Percentiles rank a stretch among this genome's conserved stretches.
Evolutionary conservation across 2,329 filamentous ascomycete genomes (phyloP).

Genomic region (Phaeophleospora eucalypticola): DNA sequence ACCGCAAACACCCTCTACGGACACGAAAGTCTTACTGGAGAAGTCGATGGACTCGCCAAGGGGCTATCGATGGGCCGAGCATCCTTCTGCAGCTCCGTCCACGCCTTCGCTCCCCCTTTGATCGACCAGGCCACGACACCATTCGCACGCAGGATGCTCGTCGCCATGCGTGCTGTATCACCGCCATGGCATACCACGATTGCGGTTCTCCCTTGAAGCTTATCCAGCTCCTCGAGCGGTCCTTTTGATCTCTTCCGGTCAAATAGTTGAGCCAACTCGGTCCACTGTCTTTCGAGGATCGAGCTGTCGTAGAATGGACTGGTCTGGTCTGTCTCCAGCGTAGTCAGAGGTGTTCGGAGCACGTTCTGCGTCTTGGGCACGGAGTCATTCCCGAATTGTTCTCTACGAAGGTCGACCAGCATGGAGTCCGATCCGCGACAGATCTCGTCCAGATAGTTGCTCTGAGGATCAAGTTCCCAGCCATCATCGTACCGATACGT

Average conservation of each 20-base stretch:
- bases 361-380: conserved; percentile 3
- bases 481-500: conserved; percentile 53
- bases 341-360: conserved; percentile 35
- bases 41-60: not conserved
- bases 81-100: not conserved
- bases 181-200: conserved; percentile 53
- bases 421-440: conserved; percentile 19
- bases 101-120: conserved; percentile 6
- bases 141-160: conserved; percentile 51
- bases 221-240: not conserved
- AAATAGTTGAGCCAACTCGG: conserved; percentile 44
- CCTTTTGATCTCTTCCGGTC: conserved; percentile 3
- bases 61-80: not conserved
- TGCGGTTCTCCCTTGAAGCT: conserved; percentile 35
- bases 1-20: too few relatives aligned
- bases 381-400: conserved; percentile 5
- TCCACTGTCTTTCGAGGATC: conserved; percentile 47
- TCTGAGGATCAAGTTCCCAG: conserved; percentile 47
- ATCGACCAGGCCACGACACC: conserved; percentile 28
- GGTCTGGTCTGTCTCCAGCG: conserved; percentile 30
- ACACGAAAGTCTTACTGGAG: not conserved
- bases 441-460: conserved; percentile 32
- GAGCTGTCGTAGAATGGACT: conserved; percentile 48
- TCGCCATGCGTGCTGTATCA: conserved; percentile 52
- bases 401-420: conserved; percentile 22